Base-by-base conservation (phyloP, 2,329 filamentous ascomycete species). In the Aspergillus unguis region DNA sequence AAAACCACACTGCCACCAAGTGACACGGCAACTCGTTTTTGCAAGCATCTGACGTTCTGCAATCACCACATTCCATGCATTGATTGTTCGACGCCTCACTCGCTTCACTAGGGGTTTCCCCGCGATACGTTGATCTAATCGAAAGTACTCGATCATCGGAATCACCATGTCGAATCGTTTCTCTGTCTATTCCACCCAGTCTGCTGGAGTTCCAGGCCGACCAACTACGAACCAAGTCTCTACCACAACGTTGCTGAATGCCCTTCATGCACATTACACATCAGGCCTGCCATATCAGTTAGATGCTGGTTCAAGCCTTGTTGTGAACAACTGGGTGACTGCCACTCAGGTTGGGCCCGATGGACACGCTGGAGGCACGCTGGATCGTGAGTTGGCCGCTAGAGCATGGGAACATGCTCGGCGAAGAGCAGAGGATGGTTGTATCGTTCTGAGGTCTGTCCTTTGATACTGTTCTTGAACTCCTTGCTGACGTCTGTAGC, bases 391-490 rank as follows among this genome's bases (percentile, higher is more conserved):
- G 25, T 75, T 99, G 46, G 88, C 89, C 11, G 79, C 84, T 48
- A 84, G 90, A 68, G 91, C 92, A 2, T 99, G 94, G 92, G 94
- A 99, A 75, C 94, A 99, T 77, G 92, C 94, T 52, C 84, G 92
- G 61, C 85, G 94, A 57, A 84, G 94, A 75, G 94, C 94, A 38
- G 94, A 99, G 71, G 94, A 99, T 75, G 92, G 90, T 11, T 96
- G 92, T 68, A 88, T 99, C 58, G 80, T 97, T 49, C 75, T 99
- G 61, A 88, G 88, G 90, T 95, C 79, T 62, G 85, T 73, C 48
- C 32, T 31, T 11, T 8, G 6, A 26, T 25, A 28, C 27, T 37
- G 11, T 17, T 35, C 23, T 11, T 7, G 6, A 10, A 31, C 8
- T 2, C 6, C 29, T 9, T 25, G 38, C 49, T 33, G 23, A 42